Conservation (phyloP, 2,329 filamentous ascomycete genomes). For the Podosphaera aphanis region DNA sequence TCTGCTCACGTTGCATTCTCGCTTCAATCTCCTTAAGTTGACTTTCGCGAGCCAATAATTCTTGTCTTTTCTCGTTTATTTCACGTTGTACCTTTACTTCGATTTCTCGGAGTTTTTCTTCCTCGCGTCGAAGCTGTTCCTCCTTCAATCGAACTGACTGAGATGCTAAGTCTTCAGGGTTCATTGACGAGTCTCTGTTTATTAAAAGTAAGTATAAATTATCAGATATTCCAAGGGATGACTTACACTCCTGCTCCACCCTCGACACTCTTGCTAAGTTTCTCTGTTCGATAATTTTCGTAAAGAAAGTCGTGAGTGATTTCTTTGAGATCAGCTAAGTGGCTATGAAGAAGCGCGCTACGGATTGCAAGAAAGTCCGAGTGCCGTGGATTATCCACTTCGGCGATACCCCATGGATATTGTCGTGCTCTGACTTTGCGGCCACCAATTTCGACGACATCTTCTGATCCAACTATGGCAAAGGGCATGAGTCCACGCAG, state of each 20-base stretch:
- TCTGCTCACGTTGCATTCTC: conserved; percentile 76
- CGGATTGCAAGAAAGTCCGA: conserved; percentile 96
- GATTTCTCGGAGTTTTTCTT: conserved; percentile 99
- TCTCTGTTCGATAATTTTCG: conserved; percentile 99
- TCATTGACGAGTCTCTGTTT: conserved; percentile 63
- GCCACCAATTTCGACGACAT: conserved; percentile 79
- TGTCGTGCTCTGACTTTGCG: conserved; percentile 82
- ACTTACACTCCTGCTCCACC: conserved; percentile 72
- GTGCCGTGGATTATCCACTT: conserved; percentile 97
- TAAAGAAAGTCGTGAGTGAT: conserved; percentile 99
- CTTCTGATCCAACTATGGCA: conserved; percentile 93
- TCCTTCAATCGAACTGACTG: conserved; percentile 98
- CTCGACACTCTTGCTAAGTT: conserved; percentile 97
- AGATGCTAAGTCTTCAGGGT: conserved; percentile 86
- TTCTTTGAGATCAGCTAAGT: conserved; percentile 94
- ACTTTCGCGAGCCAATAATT: conserved; percentile 87
- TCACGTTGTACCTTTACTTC: conserved; percentile 98
- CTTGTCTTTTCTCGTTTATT: conserved; percentile 99
- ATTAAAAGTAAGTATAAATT: neutral
- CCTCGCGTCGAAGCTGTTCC: conserved; percentile 93
- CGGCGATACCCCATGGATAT: conserved; percentile 97
- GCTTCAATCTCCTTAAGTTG: conserved; percentile 98
- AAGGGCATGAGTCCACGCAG: conserved; percentile 95
- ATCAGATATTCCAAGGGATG: neutral
- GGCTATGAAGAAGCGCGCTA: conserved; percentile 88